Evolutionary conservation across 306 rosid species (phyloP).

Genomic region (Cyamopsis tetragonoloba): DNA sequence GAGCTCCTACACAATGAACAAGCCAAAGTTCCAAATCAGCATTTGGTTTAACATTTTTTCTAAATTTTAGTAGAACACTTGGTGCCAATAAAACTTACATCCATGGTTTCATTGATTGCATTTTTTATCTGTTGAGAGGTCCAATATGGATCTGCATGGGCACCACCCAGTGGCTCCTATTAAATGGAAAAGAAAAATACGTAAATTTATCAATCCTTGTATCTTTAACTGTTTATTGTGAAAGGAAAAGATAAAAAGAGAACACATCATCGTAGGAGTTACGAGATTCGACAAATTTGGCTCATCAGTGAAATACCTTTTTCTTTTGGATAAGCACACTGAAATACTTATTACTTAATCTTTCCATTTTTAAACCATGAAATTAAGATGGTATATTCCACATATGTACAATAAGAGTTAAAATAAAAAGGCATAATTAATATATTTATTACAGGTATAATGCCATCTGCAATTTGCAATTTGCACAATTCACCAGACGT

Average conservation of each 20-base stretch:
- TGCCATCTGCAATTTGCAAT: conserved; percentile 72
- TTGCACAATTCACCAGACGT: conserved; percentile 64
- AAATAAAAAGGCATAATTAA: conserved; percentile 5
- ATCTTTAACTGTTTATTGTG: neutral
- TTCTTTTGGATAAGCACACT: neutral
- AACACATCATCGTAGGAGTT: conserved; percentile 11
- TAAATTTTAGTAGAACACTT: conserved; percentile 20
- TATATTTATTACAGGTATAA: conserved; percentile 70
- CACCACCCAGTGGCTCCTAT: conserved; percentile 97
- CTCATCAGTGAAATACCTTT: neutral
- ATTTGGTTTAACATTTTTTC: conserved; percentile 5
- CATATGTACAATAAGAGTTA: conserved; percentile 11
- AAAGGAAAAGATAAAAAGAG: neutral
- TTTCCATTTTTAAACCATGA: neutral
- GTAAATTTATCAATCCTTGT: conserved; percentile 10
- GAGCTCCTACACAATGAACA: conserved; percentile 60
- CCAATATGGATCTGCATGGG: conserved; percentile 84
- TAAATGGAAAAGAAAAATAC: conserved; percentile 18
- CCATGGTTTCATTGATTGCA: conserved; percentile 74
- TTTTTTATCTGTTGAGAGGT: conserved; percentile 76
- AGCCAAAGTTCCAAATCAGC: conserved; percentile 23
- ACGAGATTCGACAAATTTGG: neutral
- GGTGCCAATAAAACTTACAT: conserved; percentile 48
- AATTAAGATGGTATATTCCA: neutral
- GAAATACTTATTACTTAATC: neutral